These are phyloP conservation scores for Suillus sp. DNA, from an alignment of 768 basidiomycete species.

Conservation along the genomic window DNA sequence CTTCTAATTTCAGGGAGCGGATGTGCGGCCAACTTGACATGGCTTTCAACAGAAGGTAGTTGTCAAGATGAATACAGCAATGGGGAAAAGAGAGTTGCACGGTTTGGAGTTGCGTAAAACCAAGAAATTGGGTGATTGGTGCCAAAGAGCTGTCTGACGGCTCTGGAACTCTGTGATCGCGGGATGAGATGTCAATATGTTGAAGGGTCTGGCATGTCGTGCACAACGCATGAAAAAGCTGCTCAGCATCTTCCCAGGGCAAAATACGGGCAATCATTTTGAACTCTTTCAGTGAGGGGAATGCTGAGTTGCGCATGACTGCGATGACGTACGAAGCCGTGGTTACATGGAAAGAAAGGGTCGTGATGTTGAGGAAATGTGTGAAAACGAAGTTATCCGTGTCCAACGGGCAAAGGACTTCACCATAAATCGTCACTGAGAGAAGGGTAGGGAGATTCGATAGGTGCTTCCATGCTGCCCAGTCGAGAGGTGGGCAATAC, in stretches of 20 bases:
- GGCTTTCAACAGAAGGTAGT: not conserved
- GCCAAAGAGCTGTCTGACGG: not conserved
- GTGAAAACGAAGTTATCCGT: not conserved
- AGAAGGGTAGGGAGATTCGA: constrained; percentile 1
- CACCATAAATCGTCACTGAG: not conserved
- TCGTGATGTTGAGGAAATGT: not conserved
- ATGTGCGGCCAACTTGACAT: not conserved
- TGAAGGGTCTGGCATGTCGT: not conserved
- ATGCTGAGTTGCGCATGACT: not conserved
- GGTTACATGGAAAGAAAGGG: constrained; percentile 5
- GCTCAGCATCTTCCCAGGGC: constrained; percentile 1
- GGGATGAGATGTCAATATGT: constrained; percentile 2
- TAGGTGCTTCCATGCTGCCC: constrained; percentile 2
- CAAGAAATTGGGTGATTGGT: not conserved
- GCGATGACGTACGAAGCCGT: not conserved
- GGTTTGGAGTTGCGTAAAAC: not conserved
- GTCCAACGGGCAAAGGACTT: constrained; percentile 1
- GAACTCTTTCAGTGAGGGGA: not conserved
- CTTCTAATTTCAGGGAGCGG: constrained; percentile 2
- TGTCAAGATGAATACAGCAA: not conserved
- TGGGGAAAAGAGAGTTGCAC: constrained; percentile 1
- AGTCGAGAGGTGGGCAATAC: constrained; percentile 3
- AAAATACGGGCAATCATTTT: not conserved
- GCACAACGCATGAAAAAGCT: not conserved
- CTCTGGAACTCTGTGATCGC: not conserved